These are phyloP conservation scores for Fusarium aywerte DNA, from an alignment of 2,329 filamentous ascomycete genomes.

Conservation along the genomic window DNA sequence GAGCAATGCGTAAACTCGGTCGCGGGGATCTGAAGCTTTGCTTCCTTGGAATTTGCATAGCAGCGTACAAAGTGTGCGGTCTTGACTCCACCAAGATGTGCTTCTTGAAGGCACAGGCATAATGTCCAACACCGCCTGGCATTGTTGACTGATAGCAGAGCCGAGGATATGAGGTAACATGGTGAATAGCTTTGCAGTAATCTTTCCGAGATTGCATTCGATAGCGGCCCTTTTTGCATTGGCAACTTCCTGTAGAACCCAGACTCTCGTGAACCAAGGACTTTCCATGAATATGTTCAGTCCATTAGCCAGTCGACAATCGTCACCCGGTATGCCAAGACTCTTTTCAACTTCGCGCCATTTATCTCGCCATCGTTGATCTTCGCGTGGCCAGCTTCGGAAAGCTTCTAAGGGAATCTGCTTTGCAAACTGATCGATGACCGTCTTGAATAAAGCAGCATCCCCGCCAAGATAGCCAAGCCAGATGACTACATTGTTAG, in stretches of 20 bases:
- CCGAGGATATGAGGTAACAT: not conserved
- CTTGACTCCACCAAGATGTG: constrained; percentile 17
- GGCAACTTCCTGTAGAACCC: constrained; percentile 25
- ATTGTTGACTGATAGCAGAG: not conserved
- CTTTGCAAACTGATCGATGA: rapidly evolving
- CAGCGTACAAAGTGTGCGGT: constrained; percentile 3
- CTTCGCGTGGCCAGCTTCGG: not conserved
- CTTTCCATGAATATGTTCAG: rapidly evolving
- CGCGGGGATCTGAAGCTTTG: constrained; percentile 6
- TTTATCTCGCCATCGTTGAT: not conserved
- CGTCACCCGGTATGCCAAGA: rapidly evolving
- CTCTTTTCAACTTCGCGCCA: not conserved
- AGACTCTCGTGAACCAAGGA: constrained; percentile 23
- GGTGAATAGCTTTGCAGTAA: not conserved
- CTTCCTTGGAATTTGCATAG: constrained; percentile 1
- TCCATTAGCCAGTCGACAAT: rapidly evolving
- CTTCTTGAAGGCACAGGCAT: constrained; percentile 3
- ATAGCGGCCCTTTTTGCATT: not conserved
- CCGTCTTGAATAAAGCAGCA: rapidly evolving
- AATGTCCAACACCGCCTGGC: constrained; percentile 25
- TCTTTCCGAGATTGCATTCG: not conserved
- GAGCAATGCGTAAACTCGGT: constrained; percentile 13
- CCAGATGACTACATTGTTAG: not conserved
- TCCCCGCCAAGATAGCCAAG: rapidly evolving
- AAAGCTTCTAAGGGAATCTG: not conserved